These are phyloP conservation scores for Heterobasidion occidentale DNA, from an alignment of 1,284 basidiomycete species.

Conservation along the genomic window DNA sequence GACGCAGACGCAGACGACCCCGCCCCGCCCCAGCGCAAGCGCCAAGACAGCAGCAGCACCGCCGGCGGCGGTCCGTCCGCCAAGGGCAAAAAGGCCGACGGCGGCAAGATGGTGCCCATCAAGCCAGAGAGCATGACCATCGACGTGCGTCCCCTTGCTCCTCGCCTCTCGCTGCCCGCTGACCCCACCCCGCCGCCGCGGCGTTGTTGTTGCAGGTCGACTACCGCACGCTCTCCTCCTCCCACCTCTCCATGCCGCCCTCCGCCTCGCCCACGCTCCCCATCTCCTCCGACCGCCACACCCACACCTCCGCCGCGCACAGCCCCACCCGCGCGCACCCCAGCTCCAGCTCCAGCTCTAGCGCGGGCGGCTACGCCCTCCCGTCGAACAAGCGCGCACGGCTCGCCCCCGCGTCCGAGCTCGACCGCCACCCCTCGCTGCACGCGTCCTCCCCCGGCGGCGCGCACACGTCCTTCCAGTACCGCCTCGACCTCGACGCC, in stretches of 20 bases:
- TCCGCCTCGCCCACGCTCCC: slow-evolving; percentile 17
- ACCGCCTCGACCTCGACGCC: background rate
- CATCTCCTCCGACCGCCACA: slow-evolving; percentile 23
- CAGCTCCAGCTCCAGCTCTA: slow-evolving; percentile 9
- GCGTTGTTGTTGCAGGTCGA: slow-evolving; percentile 13
- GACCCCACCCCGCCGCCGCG: background rate
- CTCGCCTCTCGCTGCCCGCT: background rate
- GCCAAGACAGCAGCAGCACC: slow-evolving; percentile 14
- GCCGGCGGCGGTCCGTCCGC: slow-evolving; percentile 5
- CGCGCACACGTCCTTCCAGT: slow-evolving; percentile 1
- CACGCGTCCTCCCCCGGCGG: background rate
- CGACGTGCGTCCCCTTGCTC: slow-evolving; percentile 1
- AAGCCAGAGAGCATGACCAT: slow-evolving; percentile 6
- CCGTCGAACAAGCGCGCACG: slow-evolving; percentile 12
- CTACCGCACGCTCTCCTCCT: slow-evolving; percentile 16
- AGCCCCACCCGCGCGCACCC: background rate
- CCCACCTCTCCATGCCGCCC: slow-evolving; percentile 5
- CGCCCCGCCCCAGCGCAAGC: slow-evolving; percentile 15
- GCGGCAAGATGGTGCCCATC: slow-evolving; percentile 1
- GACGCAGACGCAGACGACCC: slow-evolving; percentile 23
- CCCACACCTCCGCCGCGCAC: slow-evolving; percentile 12
- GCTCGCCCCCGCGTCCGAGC: background rate
- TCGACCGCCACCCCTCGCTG: background rate
- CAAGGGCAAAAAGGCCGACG: slow-evolving; percentile 1
- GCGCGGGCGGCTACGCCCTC: slow-evolving; percentile 16